Evolutionary conservation across 805 yeast species (phyloP), one percentile per base, ranked within the genome.

Genomic region (Jamesozyma lodderae): DNA sequence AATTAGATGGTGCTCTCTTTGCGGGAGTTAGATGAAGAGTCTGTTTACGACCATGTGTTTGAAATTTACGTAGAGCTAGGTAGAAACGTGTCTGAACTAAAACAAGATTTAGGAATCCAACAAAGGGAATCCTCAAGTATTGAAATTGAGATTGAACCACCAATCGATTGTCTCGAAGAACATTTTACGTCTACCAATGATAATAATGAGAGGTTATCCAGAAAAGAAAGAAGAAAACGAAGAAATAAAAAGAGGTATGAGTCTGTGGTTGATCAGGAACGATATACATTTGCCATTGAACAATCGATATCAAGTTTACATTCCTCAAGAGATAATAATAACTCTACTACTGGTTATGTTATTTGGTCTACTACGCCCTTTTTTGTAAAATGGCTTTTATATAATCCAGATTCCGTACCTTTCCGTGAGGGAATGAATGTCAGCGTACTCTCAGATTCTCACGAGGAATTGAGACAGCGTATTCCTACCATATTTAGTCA

Each of bases 271-370:
- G 6, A 24, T 19, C 9, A 21, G 11, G 48, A 51, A 20, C 38
- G 44, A 14, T 58, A 50, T 30, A 41, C 46, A 10, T 43, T 60
- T 13, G 37, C 31, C 6, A 29, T 60, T n/a, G 48, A 49, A 20
- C 64, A 60, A 41, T 49, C 56, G 2, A 35, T 59, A 8, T 43
- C 61, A 1, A 45, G 55, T 19, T 40, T 60, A 7, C 43, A 46
- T 28, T 60, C 65, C 3, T 45, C 51, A 0, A 43, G 37, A 11
- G 55, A 53, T 24, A 60, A 59, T 35, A 47, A 48, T 17, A 60
- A 59, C 36, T 60, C 65, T 13, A 60, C 65, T 2, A 60, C 65
- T 3, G 65, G 65, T 5, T 60, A 51, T 40, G 64, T 60, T 4
- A 41, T 59, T 7, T 60, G 65, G 65, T 52, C 57, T 6, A 56